phyloP scores from a whole-genome alignment of 108 stramenopile genomes.

The Discostella stelligeroides region DNA sequence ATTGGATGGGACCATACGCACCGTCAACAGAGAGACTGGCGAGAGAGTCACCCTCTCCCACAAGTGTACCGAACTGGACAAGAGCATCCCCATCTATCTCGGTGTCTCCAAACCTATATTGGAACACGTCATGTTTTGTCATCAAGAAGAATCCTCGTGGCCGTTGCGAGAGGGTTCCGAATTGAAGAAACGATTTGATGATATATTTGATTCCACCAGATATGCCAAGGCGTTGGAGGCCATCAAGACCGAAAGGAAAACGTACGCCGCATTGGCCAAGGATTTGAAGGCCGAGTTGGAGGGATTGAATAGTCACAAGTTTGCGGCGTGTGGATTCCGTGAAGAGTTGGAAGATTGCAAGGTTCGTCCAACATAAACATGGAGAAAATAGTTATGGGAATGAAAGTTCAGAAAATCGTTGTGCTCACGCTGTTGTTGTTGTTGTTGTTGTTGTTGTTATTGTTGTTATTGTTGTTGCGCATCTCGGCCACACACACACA shows the following conservation, averaged over 20 bases:
- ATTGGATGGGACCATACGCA: slow-evolving; percentile 89
- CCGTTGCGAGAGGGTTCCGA: slow-evolving; percentile 95
- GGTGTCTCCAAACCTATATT: slow-evolving; percentile 96
- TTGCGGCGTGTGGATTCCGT: slow-evolving; percentile 78
- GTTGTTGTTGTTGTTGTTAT: too few relatives aligned
- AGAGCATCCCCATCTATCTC: slow-evolving; percentile 79
- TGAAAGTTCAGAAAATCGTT: too few relatives aligned
- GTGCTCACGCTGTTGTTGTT: too few relatives aligned
- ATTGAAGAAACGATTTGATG: slow-evolving; percentile 98
- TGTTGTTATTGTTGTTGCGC: too few relatives aligned
- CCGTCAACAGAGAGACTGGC: slow-evolving; percentile 63
- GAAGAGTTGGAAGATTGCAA: slow-evolving; percentile 65
- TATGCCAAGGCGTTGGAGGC: slow-evolving; percentile 96
- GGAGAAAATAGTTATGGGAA: too few relatives aligned
- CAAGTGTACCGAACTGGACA: slow-evolving; percentile 95
- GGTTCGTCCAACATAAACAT: too few relatives aligned
- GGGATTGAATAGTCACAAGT: slow-evolving; percentile 77
- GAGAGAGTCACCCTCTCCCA: slow-evolving; percentile 68
- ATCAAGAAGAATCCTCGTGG: slow-evolving; percentile 94
- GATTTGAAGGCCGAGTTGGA: slow-evolving; percentile 86
- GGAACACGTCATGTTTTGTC: slow-evolving; percentile 96
- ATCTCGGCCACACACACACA: too few relatives aligned
- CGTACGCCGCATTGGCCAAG: slow-evolving; percentile 63
- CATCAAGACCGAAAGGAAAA: slow-evolving; percentile 84
- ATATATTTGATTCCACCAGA: slow-evolving; percentile 97